phyloP scores from a whole-genome alignment of 208 protist species.

The Crithidia acanthocephali region DNA sequence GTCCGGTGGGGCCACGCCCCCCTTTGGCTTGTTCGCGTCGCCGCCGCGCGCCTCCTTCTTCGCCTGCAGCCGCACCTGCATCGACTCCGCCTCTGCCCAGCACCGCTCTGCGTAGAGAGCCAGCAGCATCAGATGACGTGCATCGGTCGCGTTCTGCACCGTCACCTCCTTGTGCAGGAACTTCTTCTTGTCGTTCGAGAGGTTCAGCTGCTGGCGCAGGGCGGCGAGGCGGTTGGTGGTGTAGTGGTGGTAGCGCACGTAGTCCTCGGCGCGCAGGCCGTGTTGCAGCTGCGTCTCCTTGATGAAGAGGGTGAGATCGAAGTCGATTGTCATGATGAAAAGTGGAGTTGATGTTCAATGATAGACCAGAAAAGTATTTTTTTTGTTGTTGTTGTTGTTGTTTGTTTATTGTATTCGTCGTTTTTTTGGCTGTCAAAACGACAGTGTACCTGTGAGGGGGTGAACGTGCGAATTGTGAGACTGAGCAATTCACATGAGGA shows the following conservation, averaged over 20 bases:
- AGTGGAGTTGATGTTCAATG: background rate
- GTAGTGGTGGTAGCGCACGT: slow-evolving; percentile 83
- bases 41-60: slow-evolving; percentile 34
- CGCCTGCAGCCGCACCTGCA: slow-evolving; percentile 59
- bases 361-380: background rate
- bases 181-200: slow-evolving; percentile 80
- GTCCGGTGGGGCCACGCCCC: slow-evolving; percentile 58
- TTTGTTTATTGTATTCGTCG: background rate
- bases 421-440: too few relatives aligned
- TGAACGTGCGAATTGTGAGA: too few relatives aligned
- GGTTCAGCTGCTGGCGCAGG: slow-evolving; percentile 71
- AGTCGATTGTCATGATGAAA: slow-evolving; percentile 54
- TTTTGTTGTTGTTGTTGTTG: slow-evolving; percentile 5
- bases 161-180: slow-evolving; percentile 84
- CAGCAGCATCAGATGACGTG: slow-evolving; percentile 76
- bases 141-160: slow-evolving; percentile 56
- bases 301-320: slow-evolving; percentile 75
- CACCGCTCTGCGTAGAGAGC: slow-evolving; percentile 84
- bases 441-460: too few relatives aligned
- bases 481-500: too few relatives aligned
- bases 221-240: slow-evolving; percentile 77
- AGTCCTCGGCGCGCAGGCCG: slow-evolving; percentile 84
- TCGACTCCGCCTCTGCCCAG: slow-evolving; percentile 78
- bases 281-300: slow-evolving; percentile 91
- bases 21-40: slow-evolving; percentile 46